Conservation (phyloP, 768 basidiomycete genomes). For the Amanita molliuscula region DNA sequence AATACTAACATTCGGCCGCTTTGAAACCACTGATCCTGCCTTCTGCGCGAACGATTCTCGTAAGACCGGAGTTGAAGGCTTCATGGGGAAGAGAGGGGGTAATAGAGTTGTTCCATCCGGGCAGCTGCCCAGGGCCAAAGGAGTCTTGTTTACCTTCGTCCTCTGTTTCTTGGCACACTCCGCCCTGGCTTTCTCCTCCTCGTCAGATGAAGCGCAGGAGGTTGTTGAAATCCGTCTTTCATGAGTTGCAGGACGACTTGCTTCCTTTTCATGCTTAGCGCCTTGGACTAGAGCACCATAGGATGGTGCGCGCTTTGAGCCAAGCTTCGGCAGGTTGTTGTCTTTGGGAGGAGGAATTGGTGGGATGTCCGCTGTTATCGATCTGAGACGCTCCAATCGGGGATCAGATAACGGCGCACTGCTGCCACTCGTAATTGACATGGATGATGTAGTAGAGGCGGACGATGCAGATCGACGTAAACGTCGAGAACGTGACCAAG, state of each 20-base stretch:
- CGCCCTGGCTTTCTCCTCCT: constrained; percentile 60
- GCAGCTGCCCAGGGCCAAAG: not conserved
- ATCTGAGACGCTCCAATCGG: constrained; percentile 39
- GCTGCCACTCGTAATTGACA: constrained; percentile 27
- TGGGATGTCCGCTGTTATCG: constrained; percentile 28
- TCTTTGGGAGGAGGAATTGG: constrained; percentile 24
- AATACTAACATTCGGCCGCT: not conserved
- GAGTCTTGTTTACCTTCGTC: not conserved
- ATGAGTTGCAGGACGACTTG: constrained; percentile 12
- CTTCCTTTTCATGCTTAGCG: constrained; percentile 11
- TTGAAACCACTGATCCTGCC: not conserved
- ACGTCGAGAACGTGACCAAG: constrained; percentile 26
- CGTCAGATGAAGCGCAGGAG: constrained; percentile 55
- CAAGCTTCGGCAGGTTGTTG: constrained; percentile 14
- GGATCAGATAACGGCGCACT: constrained; percentile 30
- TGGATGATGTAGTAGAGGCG: constrained; percentile 31
- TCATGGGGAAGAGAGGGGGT: not conserved
- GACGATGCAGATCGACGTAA: constrained; percentile 38
- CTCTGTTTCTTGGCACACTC: constrained; percentile 55
- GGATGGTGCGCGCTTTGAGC: constrained; percentile 48
- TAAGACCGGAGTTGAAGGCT: not conserved
- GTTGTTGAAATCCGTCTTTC: constrained; percentile 19
- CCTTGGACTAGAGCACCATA: constrained; percentile 35
- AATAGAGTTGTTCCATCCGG: not conserved
- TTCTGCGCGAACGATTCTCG: not conserved